These are phyloP conservation scores for Talaromyces sp. DNA, from an alignment of 2,329 filamentous ascomycete species.

Conservation along the genomic window DNA sequence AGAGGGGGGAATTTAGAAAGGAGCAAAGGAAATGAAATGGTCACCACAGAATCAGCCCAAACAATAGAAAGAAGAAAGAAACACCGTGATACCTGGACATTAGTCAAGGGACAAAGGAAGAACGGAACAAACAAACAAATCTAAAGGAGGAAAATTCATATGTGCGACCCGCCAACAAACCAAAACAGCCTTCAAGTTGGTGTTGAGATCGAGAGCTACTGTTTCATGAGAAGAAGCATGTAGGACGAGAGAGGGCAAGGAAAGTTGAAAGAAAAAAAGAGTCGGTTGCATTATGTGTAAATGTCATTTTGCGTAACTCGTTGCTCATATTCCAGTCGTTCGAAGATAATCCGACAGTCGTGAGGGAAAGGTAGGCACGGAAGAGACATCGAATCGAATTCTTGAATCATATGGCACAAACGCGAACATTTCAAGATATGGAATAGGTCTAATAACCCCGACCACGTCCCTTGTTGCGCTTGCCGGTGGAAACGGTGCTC, in stretches of 20 bases:
- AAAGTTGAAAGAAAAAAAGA: conserved; percentile 1
- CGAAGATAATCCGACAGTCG: conserved; percentile 2
- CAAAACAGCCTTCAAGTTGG: conserved; percentile 14
- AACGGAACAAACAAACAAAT: conserved; percentile 11
- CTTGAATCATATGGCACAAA: conserved; percentile 11
- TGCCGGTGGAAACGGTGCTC: conserved; percentile 47
- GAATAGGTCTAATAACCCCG: conserved; percentile 25
- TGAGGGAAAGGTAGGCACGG: not conserved
- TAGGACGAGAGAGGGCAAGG: not conserved
- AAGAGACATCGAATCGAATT: conserved; percentile 8
- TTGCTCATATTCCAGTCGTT: conserved; percentile 19
- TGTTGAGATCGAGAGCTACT: conserved; percentile 11
- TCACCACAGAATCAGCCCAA: conserved; percentile 14
- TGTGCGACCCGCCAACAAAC: conserved; percentile 15
- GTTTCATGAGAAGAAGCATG: conserved; percentile 12
- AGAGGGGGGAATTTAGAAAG: conserved; percentile 1
- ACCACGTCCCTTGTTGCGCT: conserved; percentile 45
- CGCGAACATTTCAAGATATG: not conserved
- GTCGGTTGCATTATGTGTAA: conserved; percentile 15
- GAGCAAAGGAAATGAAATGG: not conserved
- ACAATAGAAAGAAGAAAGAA: not conserved
- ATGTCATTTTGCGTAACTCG: conserved; percentile 19
- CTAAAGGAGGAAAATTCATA: conserved; percentile 13
- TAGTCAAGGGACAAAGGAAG: conserved; percentile 13
- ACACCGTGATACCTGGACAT: conserved; percentile 16